Evolutionary conservation across 2,329 filamentous ascomycete genomes (phyloP).

Genomic region (Ilyonectria robusta): DNA sequence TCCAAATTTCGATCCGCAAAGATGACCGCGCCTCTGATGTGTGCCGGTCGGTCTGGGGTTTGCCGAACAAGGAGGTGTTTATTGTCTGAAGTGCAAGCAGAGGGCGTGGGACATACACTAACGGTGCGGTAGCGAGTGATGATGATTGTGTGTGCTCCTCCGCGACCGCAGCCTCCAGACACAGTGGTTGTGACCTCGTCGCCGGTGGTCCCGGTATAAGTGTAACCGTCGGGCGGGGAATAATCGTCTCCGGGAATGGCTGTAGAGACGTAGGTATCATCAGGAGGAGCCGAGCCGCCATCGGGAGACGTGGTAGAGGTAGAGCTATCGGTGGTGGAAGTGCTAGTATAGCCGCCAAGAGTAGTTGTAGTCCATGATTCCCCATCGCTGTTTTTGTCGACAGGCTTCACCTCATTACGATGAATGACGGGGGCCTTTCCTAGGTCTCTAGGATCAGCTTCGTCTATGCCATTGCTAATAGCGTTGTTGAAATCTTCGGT

Average conservation of each 20-base stretch:
- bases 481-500: not conserved
- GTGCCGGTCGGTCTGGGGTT: not conserved
- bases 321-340: not conserved
- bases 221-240: not conserved
- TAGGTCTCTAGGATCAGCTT: not conserved
- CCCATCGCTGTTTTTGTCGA: not conserved
- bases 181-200: not conserved
- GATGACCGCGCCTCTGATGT: not conserved
- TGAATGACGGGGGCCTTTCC: slow-evolving; percentile 1
- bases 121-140: slow-evolving; percentile 1
- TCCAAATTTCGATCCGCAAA: slow-evolving; percentile 7
- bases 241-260: not conserved
- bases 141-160: not conserved
- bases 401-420: not conserved
- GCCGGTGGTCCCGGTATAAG: not conserved
- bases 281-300: no score
- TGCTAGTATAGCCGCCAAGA: not conserved
- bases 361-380: not conserved
- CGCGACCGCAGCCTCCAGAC: not conserved
- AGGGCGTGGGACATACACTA: not conserved
- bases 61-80: not conserved
- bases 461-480: not conserved
- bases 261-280: not conserved
- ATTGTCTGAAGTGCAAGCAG: not conserved
- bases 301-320: not conserved